phyloP scores from a whole-genome alignment of 179 eudicot species.

The Vitellaria paradoxa region DNA sequence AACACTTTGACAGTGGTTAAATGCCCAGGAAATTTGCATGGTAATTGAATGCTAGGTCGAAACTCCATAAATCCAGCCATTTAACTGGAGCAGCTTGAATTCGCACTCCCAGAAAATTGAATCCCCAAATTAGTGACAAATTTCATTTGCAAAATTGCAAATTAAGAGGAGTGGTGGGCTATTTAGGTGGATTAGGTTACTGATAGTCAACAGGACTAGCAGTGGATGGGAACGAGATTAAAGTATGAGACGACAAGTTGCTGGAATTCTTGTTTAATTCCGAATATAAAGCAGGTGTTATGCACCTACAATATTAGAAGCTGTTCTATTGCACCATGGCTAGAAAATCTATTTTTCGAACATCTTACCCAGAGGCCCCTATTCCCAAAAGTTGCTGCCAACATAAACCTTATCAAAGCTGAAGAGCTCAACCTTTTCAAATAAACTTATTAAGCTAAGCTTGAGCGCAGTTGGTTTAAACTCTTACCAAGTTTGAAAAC shows the following conservation, averaged over 20 bases:
- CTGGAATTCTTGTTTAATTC: background rate
- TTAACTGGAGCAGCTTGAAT: too few relatives aligned
- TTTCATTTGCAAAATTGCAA: too few relatives aligned
- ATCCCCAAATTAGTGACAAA: too few relatives aligned
- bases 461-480: background rate
- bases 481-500: background rate
- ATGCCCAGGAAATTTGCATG: too few relatives aligned
- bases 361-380: background rate
- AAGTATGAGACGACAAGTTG: background rate
- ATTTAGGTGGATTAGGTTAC: too few relatives aligned
- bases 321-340: background rate
- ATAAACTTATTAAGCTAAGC: background rate
- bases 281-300: background rate
- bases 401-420: background rate
- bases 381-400: background rate
- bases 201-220: too few relatives aligned
- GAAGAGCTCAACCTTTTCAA: background rate
- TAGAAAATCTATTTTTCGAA: background rate
- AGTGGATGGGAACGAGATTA: background rate
- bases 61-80: too few relatives aligned
- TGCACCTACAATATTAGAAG: background rate
- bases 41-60: too few relatives aligned
- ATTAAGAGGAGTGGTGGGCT: too few relatives aligned
- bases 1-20: too few relatives aligned
- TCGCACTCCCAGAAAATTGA: too few relatives aligned